These are phyloP conservation scores for Symbiodinium natans DNA, from an alignment of 73 alveolate species.

Conservation along the genomic window DNA sequence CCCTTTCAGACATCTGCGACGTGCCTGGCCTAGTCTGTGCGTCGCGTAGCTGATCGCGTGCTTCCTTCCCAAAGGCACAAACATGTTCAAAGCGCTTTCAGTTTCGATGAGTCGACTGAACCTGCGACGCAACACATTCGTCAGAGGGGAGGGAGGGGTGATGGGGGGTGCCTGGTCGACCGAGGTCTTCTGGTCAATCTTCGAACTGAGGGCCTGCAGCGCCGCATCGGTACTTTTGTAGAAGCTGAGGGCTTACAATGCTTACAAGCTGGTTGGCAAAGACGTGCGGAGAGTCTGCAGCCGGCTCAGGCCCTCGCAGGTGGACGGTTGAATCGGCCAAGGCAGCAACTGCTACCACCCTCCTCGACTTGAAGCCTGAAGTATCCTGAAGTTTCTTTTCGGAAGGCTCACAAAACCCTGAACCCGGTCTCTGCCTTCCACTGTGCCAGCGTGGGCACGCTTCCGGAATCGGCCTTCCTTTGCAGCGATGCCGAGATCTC, in stretches of 20 bases:
- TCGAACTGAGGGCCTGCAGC: conserved; percentile 57
- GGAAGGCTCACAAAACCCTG: too few relatives aligned
- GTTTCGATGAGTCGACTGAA: too few relatives aligned
- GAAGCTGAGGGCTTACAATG: not conserved
- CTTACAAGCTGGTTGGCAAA: not conserved
- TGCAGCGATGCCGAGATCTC: conserved; percentile 59
- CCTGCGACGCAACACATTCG: too few relatives aligned
- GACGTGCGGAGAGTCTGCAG: too few relatives aligned
- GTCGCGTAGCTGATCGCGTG: not conserved
- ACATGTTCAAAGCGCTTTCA: too few relatives aligned
- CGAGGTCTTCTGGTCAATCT: conserved; percentile 19
- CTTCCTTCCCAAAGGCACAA: not conserved
- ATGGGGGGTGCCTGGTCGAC: conserved; percentile 28
- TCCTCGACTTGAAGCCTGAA: too few relatives aligned
- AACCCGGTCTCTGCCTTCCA: conserved; percentile 50
- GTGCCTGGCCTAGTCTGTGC: not conserved
- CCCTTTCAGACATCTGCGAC: not conserved
- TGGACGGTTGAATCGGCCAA: too few relatives aligned
- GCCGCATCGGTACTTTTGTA: too few relatives aligned
- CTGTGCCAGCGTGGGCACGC: conserved; percentile 77
- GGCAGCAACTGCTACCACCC: too few relatives aligned
- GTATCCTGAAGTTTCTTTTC: too few relatives aligned
- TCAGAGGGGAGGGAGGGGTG: too few relatives aligned
- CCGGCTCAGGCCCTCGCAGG: too few relatives aligned
- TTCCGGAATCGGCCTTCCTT: conserved; percentile 55